phyloP scores from a whole-genome alignment of 2,329 filamentous ascomycete species.

The Cercospora berteroae region DNA sequence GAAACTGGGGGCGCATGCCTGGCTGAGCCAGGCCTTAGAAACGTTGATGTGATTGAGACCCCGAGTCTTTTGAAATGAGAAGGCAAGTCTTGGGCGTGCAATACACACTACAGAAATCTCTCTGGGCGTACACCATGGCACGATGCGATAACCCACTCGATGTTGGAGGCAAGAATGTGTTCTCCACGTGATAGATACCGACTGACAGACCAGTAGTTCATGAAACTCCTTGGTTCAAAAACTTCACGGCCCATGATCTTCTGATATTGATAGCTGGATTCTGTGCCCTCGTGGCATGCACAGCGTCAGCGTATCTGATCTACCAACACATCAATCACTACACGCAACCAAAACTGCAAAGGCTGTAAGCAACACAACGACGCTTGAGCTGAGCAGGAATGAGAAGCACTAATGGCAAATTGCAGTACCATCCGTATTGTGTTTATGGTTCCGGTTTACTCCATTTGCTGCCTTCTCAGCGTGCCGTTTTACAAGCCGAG shows the following conservation, averaged over 20 bases:
- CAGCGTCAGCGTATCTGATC: background rate
- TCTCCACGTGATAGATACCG: background rate
- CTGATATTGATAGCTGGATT: background rate
- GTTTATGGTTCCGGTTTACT: background rate
- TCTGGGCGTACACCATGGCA: background rate
- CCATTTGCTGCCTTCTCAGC: background rate
- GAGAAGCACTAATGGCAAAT: background rate
- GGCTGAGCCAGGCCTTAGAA: no score
- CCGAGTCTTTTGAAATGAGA: background rate
- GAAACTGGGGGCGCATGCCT: no score
- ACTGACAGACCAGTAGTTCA: background rate
- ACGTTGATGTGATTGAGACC: no score
- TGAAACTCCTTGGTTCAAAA: background rate
- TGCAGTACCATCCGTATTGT: background rate
- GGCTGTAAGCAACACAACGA: background rate
- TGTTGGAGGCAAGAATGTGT: background rate
- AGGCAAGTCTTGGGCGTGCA: background rate
- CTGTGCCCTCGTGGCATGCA: background rate
- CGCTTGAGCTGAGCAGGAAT: background rate
- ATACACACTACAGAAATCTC: background rate
- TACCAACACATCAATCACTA: background rate
- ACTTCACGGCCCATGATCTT: background rate
- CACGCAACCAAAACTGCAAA: background rate
- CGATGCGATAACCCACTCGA: background rate
- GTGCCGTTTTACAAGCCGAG: background rate